Evolutionary conservation across 2,329 filamentous ascomycete genomes (phyloP).

Genomic region (Trichoderma gracile): DNA sequence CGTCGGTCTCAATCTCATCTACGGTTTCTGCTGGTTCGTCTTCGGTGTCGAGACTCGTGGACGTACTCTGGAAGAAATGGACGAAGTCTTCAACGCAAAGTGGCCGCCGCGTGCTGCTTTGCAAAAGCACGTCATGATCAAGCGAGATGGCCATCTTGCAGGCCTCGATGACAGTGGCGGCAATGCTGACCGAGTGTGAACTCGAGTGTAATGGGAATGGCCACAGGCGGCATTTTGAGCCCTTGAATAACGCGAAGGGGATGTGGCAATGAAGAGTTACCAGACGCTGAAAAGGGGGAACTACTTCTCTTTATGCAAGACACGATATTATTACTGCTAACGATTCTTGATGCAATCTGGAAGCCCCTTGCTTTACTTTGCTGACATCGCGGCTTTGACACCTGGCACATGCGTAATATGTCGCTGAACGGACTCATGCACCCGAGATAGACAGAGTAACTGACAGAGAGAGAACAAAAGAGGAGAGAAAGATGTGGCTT

Average conservation of each 20-base stretch:
- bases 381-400: background rate
- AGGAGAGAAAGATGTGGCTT: too few species aligned
- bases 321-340: background rate
- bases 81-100: conserved; percentile 43
- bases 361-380: background rate
- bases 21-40: conserved; percentile 34
- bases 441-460: too few species aligned
- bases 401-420: background rate
- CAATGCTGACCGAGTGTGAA: background rate
- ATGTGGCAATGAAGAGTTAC: background rate
- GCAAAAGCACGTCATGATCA: conserved; percentile 36
- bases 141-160: conserved; percentile 30
- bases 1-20: conserved; percentile 37
- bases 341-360: conserved; percentile 12
- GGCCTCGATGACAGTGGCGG: conserved; percentile 20
- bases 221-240: background rate
- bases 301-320: background rate
- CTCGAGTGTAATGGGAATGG: background rate
- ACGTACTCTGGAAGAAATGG: conserved; percentile 47
- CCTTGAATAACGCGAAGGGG: background rate
- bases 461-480: too few species aligned
- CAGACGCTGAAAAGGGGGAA: background rate
- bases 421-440: too few species aligned
- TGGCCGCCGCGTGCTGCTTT: conserved; percentile 43
- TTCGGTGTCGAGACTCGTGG: conserved; percentile 38